Evolutionary conservation across 192 early-diverging fungal genomes (phyloP).

Genomic region (Coemansia sp.): DNA sequence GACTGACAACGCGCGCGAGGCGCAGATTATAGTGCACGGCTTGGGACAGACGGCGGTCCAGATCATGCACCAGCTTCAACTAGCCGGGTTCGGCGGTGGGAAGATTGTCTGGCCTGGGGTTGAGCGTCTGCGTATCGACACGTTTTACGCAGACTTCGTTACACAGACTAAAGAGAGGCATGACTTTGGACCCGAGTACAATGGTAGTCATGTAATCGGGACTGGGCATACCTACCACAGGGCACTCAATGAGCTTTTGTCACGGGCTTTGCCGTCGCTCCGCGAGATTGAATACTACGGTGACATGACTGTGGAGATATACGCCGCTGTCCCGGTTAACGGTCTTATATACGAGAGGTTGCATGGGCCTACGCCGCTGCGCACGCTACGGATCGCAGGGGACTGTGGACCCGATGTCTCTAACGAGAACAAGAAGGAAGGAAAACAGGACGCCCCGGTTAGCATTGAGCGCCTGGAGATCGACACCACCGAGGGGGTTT

Average conservation of each 20-base stretch:
- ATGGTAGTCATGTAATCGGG: no score
- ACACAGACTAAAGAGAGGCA: neutral
- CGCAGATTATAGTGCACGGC: neutral
- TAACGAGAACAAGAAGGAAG: no score
- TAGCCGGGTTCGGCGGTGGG: neutral
- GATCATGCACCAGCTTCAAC: neutral
- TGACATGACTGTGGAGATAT: neutral
- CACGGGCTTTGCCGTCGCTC: conserved; percentile 14
- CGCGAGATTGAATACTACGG: conserved; percentile 18
- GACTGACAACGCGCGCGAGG: conserved; percentile 2
- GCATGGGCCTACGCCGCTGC: no score
- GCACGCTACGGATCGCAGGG: no score
- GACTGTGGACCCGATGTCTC: no score
- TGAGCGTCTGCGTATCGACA: neutral
- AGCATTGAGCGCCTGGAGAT: no score
- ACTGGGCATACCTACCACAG: no score
- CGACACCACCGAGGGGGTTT: no score
- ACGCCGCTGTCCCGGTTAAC: no score
- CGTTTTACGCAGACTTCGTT: neutral
- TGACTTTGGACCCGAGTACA: no score
- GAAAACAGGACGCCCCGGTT: no score
- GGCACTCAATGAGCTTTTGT: conserved; percentile 13
- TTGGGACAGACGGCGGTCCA: neutral
- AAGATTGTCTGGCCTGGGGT: neutral
- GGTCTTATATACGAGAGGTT: no score